Base-by-base conservation (phyloP, 164 flowering plant genomes). In the Vitis amurensis region DNA sequence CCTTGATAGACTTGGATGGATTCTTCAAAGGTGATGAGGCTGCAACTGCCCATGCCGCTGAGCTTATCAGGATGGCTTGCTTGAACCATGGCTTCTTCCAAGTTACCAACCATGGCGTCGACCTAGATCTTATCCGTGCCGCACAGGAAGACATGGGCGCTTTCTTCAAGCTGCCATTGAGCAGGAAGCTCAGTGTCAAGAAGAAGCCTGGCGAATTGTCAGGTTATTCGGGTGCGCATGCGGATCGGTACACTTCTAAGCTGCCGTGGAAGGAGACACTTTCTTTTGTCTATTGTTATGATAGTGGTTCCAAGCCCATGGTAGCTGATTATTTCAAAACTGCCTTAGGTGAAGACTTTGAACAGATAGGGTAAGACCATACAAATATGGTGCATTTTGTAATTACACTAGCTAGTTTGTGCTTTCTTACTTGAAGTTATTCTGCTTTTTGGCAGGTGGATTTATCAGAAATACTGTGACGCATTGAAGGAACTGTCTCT, bases 91-190 rank as follows among this genome's bases (percentile, higher is more conserved):
- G 97, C 3, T 85, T 89, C 77, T 92, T 92, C 74, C 94, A 86
- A 61, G 89, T 92, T 8, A 73, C 66, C n/a, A 90, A 88, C 73
- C 97, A 92, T 76, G 92, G 97, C 0, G 82, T 92, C 9, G 89
- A 87, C 51, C 30, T 64, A 0, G 14, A 9, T 3, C 87, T 92
- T 55, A 80, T 90, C 19, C 19, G 23, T 0, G 81, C 85, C 0
- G 93, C 87, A 0, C 79, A 84, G 51, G 74, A 75, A 12, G 80
- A 76, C 23, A 66, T 85, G 19, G 86, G 82, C 4, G 50, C 59
- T 13, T 77, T 90, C 52, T 92, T 92, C 70, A 83, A 76, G 64
- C 79, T 85, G 5, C 88, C 94, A 0, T 10, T 74, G 2, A 59
- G 19, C 23, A 72, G 73, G 69, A 90, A 92, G 71, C 78, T 80